Evolutionary conservation across 2,329 filamentous ascomycete genomes (phyloP).

Genomic region (Malbranchea zuffiana): DNA sequence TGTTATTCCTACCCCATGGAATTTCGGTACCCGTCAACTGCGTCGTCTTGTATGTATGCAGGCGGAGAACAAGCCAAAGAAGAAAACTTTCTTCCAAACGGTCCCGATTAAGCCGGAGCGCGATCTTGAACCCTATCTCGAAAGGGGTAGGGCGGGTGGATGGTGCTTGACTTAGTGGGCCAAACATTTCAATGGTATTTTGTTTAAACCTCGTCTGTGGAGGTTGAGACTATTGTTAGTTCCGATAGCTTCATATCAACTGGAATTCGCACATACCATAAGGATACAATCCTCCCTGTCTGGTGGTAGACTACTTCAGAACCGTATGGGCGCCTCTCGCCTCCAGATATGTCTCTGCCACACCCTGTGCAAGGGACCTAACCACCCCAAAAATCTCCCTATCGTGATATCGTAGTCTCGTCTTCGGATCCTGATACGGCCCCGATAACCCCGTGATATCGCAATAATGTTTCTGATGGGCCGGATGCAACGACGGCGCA

Average conservation of each 20-base stretch:
- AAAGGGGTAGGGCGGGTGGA: conserved; percentile 77
- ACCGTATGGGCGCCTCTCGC: conserved; percentile 86
- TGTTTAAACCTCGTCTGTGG: too few relatives aligned
- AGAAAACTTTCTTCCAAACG: conserved; percentile 23
- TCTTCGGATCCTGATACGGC: conserved; percentile 90
- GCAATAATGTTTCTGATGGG: conserved; percentile 80
- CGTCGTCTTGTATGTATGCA: conserved; percentile 31
- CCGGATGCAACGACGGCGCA: conserved; percentile 68
- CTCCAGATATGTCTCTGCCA: conserved; percentile 79
- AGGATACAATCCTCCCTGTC: too few relatives aligned
- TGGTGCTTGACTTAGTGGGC: conserved; percentile 92
- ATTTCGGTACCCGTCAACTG: conserved; percentile 60
- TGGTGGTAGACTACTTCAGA: conserved; percentile 55
- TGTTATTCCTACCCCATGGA: conserved; percentile 51
- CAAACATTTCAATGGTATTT: too few relatives aligned
- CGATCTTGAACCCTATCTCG: conserved; percentile 69
- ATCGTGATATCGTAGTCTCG: conserved; percentile 82
- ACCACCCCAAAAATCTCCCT: conserved; percentile 82
- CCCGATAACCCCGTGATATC: conserved; percentile 90
- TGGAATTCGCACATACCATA: too few relatives aligned
- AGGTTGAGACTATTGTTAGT: too few relatives aligned
- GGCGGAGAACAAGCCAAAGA: conserved; percentile 59
- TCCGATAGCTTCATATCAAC: too few relatives aligned
- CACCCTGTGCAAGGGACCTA: conserved; percentile 66
- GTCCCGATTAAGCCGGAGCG: conserved; percentile 99